These are phyloP conservation scores for Vigna reflexopilosa DNA, from an alignment of 306 rosid genomes.

Conservation along the genomic window DNA sequence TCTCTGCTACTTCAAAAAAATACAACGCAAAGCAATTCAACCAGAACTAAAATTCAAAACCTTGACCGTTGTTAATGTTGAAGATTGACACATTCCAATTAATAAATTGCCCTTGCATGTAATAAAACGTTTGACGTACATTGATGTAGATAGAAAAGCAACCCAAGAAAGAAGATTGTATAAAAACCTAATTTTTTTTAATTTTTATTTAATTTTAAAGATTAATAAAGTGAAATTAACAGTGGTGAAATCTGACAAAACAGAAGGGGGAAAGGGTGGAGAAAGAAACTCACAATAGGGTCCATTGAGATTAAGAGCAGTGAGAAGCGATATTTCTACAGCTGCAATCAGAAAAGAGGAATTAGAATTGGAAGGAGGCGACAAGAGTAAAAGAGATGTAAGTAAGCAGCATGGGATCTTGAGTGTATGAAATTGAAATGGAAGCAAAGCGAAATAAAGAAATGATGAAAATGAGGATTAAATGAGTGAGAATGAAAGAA, in stretches of 20 bases:
- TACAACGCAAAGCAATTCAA: neutral
- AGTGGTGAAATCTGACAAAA: neutral
- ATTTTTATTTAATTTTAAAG: neutral
- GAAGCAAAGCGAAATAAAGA: neutral
- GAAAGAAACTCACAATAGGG: constrained; percentile 54
- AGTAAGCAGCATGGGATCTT: constrained; percentile 27
- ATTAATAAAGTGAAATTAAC: neutral
- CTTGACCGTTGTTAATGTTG: neutral
- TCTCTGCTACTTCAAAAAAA: neutral
- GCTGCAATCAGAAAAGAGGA: constrained; percentile 45
- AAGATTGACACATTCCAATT: constrained; percentile 1
- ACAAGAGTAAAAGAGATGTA: neutral
- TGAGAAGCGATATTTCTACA: neutral
- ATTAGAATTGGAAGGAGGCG: neutral
- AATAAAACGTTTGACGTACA: constrained; percentile 8
- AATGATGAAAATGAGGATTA: neutral
- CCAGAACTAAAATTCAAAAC: neutral
- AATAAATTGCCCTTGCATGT: neutral
- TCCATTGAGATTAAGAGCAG: constrained; percentile 58
- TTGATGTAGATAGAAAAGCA: neutral
- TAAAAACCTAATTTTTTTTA: neutral
- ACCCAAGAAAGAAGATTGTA: constrained; percentile 2
- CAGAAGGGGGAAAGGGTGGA: neutral
- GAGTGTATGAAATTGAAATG: constrained; percentile 3
- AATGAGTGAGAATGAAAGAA: neutral